Evolutionary conservation across 805 yeast genomes (phyloP).

Genomic region (Metschnikowia proteae): DNA sequence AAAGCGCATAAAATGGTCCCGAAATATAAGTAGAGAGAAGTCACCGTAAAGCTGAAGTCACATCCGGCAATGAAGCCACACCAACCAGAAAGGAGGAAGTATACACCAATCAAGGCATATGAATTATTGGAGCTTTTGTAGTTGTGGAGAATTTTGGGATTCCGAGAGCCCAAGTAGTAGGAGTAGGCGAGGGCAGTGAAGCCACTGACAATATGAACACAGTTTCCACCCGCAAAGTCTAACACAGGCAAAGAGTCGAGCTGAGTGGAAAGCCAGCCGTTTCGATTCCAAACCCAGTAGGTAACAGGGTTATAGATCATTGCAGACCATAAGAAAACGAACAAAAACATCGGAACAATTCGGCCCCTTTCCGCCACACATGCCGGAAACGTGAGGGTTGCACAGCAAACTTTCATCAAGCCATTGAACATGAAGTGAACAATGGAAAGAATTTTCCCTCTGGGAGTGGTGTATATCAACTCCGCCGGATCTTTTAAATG

Average conservation of each 20-base stretch:
- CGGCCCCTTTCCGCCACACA: slow-evolving; percentile 44
- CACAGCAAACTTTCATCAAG: slow-evolving; percentile 37
- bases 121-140: slow-evolving; percentile 37
- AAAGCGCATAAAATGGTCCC: slow-evolving; percentile 34
- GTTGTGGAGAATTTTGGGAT: slow-evolving; percentile 33
- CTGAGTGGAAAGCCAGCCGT: slow-evolving; percentile 42
- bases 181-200: slow-evolving; percentile 43
- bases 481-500: slow-evolving; percentile 10
- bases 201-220: slow-evolving; percentile 45
- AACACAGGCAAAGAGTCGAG: slow-evolving; percentile 32
- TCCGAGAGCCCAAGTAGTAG: slow-evolving; percentile 41
- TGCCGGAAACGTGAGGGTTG: slow-evolving; percentile 41
- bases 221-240: slow-evolving; percentile 45
- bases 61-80: slow-evolving; percentile 42
- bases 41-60: slow-evolving; percentile 35
- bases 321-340: slow-evolving; percentile 37
- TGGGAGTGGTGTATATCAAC: slow-evolving; percentile 27
- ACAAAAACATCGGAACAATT: slow-evolving; percentile 38
- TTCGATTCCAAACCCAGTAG: slow-evolving; percentile 43
- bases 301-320: slow-evolving; percentile 42
- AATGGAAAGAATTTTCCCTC: slow-evolving; percentile 36
- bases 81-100: slow-evolving; percentile 33
- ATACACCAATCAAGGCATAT: slow-evolving; percentile 30
- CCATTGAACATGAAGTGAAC: slow-evolving; percentile 40
- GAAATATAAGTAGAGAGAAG: slow-evolving; percentile 29